phyloP scores from a whole-genome alignment of 371 early-diverging fungal species.

The Mucor indicus region DNA sequence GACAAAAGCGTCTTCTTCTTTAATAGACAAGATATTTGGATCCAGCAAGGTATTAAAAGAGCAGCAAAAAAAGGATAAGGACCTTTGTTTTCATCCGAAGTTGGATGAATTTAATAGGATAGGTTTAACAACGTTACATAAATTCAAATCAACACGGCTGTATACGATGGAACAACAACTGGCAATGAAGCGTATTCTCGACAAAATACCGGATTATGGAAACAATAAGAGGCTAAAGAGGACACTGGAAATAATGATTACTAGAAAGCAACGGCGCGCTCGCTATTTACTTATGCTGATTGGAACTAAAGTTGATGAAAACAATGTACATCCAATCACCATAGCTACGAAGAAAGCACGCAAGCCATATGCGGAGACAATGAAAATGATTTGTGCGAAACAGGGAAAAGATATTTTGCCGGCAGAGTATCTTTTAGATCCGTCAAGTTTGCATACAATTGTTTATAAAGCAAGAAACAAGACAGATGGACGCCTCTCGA shows the following conservation, averaged over 20 bases:
- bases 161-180: conserved; percentile 14
- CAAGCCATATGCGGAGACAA: conserved; percentile 18
- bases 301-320: conserved; percentile 14
- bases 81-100: background rate
- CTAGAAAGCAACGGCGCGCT: conserved; percentile 10
- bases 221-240: too few relatives aligned
- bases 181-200: background rate
- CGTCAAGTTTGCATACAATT: conserved; percentile 6
- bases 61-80: too few relatives aligned
- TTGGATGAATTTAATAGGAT: conserved; percentile 3
- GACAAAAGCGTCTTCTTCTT: too few relatives aligned
- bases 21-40: too few relatives aligned
- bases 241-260: too few relatives aligned
- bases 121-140: conserved; percentile 7
- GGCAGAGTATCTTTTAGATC: conserved; percentile 18
- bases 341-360: conserved; percentile 14
- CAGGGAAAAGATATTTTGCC: background rate
- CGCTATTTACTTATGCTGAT: conserved; percentile 29
- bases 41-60: too few relatives aligned
- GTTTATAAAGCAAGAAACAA: too few relatives aligned
- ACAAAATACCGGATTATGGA: background rate
- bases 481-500: too few relatives aligned
- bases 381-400: background rate
- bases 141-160: conserved; percentile 1
- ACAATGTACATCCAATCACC: conserved; percentile 21